These are phyloP conservation scores for Chenopodium formosanum DNA, from an alignment of 148 eudicot species.

Conservation along the genomic window DNA sequence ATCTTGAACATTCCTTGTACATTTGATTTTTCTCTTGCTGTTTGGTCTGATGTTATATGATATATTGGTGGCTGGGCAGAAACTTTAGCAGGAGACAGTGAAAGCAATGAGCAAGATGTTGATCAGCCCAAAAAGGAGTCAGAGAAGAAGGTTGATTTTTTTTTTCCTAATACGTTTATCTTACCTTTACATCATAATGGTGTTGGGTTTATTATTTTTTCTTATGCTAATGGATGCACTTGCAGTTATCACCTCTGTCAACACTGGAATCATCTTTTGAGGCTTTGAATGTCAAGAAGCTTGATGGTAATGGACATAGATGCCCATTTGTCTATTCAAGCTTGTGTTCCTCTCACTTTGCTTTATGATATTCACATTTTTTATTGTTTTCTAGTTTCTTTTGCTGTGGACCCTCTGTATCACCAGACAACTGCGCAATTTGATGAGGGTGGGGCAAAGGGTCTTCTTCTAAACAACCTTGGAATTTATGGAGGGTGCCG, in stretches of 20 bases:
- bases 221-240: slow-evolving; percentile 1
- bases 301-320: slow-evolving; percentile 57
- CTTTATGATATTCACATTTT: slow-evolving; percentile 15
- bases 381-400: slow-evolving; percentile 56
- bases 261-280: slow-evolving; percentile 92
- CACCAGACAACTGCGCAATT: slow-evolving; percentile 97
- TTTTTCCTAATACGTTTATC: not conserved
- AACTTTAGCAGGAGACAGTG: slow-evolving; percentile 28
- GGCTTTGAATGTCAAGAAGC: slow-evolving; percentile 83
- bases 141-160: slow-evolving; percentile 26
- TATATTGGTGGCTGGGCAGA: slow-evolving; percentile 26
- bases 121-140: slow-evolving; percentile 29
- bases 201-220: not conserved
- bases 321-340: not conserved
- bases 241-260: slow-evolving; percentile 82
- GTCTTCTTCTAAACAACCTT: slow-evolving; percentile 83
- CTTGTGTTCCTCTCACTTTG: not conserved
- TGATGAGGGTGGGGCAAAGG: slow-evolving; percentile 99
- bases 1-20: not conserved
- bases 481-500: slow-evolving; percentile 87
- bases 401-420: slow-evolving; percentile 95
- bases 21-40: not conserved
- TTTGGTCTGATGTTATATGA: not conserved
- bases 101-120: slow-evolving; percentile 21
- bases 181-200: not conserved